A percentile compares a stretch with the other conserved stretches of the same genome.
phyloP scores from a whole-genome alignment of 768 basidiomycete species.

The Leccinum subgranulosum region DNA sequence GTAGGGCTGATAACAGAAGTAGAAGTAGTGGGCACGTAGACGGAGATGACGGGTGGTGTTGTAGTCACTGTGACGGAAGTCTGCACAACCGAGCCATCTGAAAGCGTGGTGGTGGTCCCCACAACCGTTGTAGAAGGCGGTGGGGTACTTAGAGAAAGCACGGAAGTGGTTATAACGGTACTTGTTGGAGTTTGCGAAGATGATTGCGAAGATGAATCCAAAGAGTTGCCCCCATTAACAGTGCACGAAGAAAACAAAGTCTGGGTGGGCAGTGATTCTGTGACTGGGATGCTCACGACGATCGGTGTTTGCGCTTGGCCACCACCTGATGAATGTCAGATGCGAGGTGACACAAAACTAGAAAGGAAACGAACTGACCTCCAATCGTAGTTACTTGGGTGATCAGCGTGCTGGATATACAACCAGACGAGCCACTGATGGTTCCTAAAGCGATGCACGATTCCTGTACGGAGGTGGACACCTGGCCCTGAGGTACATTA shows the following conservation, averaged over 20 bases:
- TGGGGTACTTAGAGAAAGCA: conserved; percentile 30
- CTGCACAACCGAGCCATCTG: conserved; percentile 40
- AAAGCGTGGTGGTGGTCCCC: conserved; percentile 34
- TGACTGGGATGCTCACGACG: conserved; percentile 34
- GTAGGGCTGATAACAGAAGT: conserved; percentile 12
- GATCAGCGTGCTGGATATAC: conserved; percentile 25
- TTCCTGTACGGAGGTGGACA: conserved; percentile 30
- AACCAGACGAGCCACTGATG: conserved; percentile 24
- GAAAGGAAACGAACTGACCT: conserved; percentile 27
- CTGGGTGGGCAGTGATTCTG: conserved; percentile 26
- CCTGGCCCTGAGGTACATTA: conserved; percentile 30
- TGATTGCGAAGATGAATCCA: conserved; percentile 1
- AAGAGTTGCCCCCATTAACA: neutral
- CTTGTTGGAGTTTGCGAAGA: conserved; percentile 8
- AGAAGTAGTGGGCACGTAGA: conserved; percentile 23
- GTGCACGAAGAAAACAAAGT: conserved; percentile 45
- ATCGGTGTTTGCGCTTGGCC: conserved; percentile 40
- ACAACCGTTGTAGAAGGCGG: conserved; percentile 32
- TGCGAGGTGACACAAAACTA: neutral
- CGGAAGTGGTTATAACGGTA: conserved; percentile 18
- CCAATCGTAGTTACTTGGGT: conserved; percentile 33
- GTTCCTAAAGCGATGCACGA: conserved; percentile 34
- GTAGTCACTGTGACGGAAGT: conserved; percentile 37
- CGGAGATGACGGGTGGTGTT: conserved; percentile 31
- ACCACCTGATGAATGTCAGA: conserved; percentile 19